Conservation (phyloP, 345 rosid species). For the Populus simonii region DNA sequence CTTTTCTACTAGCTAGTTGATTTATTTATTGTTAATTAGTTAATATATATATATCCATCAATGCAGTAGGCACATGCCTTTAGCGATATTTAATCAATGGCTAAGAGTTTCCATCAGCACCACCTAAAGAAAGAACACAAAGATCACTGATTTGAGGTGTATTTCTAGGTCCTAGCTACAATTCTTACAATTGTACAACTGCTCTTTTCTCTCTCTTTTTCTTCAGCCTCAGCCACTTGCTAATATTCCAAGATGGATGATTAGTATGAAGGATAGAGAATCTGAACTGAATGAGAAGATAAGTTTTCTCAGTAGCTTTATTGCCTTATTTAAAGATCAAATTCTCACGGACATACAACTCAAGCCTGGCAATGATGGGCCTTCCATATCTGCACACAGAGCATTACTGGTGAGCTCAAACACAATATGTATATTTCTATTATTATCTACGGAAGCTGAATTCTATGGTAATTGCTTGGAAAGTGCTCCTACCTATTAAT, state of each 20-base stretch:
- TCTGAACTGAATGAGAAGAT: conserved; percentile 58
- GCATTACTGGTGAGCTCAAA: conserved; percentile 49
- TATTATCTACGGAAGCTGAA: no score
- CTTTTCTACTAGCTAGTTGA: not conserved
- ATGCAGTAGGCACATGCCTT: no score
- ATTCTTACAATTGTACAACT: not conserved
- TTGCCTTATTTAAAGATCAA: conserved; percentile 44
- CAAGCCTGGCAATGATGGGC: conserved; percentile 53
- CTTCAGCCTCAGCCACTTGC: conserved; percentile 45
- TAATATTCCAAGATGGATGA: conserved; percentile 63
- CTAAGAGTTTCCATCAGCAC: no score
- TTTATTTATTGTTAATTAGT: no score
- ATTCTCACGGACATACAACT: conserved; percentile 63
- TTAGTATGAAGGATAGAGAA: conserved; percentile 55
- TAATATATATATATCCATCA: no score
- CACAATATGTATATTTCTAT: no score
- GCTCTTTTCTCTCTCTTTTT: not conserved
- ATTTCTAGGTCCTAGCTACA: no score
- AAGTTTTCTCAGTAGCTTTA: conserved; percentile 52
- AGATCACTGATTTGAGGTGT: no score
- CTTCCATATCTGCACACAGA: conserved; percentile 60
- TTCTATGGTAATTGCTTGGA: no score
- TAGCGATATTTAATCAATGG: no score
- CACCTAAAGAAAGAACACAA: no score
- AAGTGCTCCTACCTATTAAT: no score